phyloP scores from a whole-genome alignment of 768 basidiomycete genomes.

The Pleurotus ostreatus region DNA sequence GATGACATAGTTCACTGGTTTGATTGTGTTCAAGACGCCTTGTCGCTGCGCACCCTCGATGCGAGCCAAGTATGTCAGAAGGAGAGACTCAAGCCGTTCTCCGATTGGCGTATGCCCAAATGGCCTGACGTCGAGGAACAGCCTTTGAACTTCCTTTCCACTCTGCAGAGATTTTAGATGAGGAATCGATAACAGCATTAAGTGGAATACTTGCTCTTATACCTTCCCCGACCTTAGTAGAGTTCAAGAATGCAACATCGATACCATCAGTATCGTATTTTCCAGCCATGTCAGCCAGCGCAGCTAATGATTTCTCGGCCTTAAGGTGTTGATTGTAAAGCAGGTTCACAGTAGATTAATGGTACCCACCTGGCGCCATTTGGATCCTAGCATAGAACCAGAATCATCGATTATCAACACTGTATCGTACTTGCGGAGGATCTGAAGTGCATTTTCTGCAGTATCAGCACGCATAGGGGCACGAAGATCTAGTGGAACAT shows the following conservation, averaged over 20 bases:
- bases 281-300: slow-evolving; percentile 43
- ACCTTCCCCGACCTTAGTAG: slow-evolving; percentile 23
- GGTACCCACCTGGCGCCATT: slow-evolving; percentile 41
- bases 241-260: slow-evolving; percentile 60
- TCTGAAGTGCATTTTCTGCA: slow-evolving; percentile 7
- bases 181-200: too few relatives aligned
- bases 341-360: too few relatives aligned
- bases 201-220: slow-evolving; percentile 29
- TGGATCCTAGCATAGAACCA: slow-evolving; percentile 40
- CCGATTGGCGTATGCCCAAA: slow-evolving; percentile 42
- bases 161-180: slow-evolving; percentile 26
- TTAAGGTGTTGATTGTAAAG: slow-evolving; percentile 12
- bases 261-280: slow-evolving; percentile 56
- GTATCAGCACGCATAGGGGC: slow-evolving; percentile 8
- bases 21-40: slow-evolving; percentile 30
- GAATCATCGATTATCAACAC: slow-evolving; percentile 56
- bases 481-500: not conserved
- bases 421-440: slow-evolving; percentile 28
- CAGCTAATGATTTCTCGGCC: slow-evolving; percentile 42
- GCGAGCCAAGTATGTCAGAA: slow-evolving; percentile 21
- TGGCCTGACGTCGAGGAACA: slow-evolving; percentile 45
- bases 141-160: slow-evolving; percentile 25
- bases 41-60: slow-evolving; percentile 24
- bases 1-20: slow-evolving; percentile 55
- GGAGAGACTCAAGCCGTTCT: slow-evolving; percentile 26